A percentile compares a stretch with the other conserved stretches of the same genome.
phyloP scores from a whole-genome alignment of 805 yeast genomes.

The Metschnikowia peoriensis region DNA sequence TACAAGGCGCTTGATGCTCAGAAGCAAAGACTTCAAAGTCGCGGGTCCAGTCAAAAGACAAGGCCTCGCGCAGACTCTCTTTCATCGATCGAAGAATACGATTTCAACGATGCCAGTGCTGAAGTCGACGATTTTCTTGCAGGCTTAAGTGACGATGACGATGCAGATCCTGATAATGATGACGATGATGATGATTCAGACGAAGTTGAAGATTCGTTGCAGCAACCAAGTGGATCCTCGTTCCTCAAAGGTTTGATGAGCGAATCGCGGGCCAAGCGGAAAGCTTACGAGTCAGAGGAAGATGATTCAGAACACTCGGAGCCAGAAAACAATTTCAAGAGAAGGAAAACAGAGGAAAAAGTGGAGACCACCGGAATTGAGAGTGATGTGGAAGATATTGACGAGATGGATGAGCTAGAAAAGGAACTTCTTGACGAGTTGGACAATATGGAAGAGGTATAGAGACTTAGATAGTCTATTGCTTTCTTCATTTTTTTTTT shows the following conservation, averaged over 20 bases:
- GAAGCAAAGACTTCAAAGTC: constrained; percentile 13
- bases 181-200: constrained; percentile 29
- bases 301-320: constrained; percentile 16
- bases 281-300: constrained; percentile 17
- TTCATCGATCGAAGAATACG: constrained; percentile 34
- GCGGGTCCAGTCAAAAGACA: constrained; percentile 17
- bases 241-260: constrained; percentile 28
- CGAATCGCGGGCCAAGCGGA: constrained; percentile 18
- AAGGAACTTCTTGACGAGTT: constrained; percentile 51
- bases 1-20: constrained; percentile 27
- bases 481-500: too few relatives aligned
- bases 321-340: constrained; percentile 1
- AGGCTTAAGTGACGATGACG: constrained; percentile 39
- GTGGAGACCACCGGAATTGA: constrained; percentile 9
- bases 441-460: constrained; percentile 32
- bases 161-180: constrained; percentile 26
- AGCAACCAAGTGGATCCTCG: constrained; percentile 17
- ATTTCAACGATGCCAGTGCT: constrained; percentile 41
- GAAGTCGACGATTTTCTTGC: constrained; percentile 51
- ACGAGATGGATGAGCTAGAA: constrained; percentile 47
- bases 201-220: constrained; percentile 10
- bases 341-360: constrained; percentile 8
- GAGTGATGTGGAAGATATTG: constrained; percentile 13
- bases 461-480: not conserved
- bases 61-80: constrained; percentile 35